These are phyloP conservation scores for Pleomassaria siparia DNA, from an alignment of 2,329 filamentous ascomycete genomes.

Conservation along the genomic window DNA sequence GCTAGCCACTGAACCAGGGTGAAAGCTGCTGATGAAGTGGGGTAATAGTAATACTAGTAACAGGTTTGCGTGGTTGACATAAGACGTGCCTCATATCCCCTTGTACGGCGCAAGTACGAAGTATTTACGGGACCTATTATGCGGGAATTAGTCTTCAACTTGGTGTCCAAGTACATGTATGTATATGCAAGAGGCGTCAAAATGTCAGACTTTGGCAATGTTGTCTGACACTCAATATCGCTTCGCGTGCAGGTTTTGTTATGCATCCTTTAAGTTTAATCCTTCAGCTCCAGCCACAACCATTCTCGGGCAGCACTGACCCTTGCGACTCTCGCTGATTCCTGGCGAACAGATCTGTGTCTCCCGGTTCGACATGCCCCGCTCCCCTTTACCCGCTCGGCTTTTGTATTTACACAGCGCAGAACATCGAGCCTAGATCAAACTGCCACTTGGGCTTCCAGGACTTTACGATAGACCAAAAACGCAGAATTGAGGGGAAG, in stretches of 20 bases:
- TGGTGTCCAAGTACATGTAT: no score
- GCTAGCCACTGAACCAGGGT: neutral
- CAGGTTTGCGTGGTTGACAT: neutral
- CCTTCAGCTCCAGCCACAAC: neutral
- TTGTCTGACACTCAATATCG: neutral
- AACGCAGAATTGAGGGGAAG: conserved; percentile 15
- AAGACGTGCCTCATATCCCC: neutral
- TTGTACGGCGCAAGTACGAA: no score
- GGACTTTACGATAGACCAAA: neutral
- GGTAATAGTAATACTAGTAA: neutral
- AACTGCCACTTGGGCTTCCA: conserved; percentile 3
- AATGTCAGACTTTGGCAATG: neutral
- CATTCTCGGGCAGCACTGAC: neutral
- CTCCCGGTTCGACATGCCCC: conserved; percentile 6
- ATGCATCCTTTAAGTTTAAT: neutral
- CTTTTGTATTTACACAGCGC: conserved; percentile 7
- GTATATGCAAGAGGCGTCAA: neutral
- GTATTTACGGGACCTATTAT: neutral
- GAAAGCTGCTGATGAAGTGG: neutral
- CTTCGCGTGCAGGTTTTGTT: neutral
- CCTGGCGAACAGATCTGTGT: conserved; percentile 1
- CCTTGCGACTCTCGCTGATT: neutral
- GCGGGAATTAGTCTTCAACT: neutral
- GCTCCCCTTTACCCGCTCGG: conserved; percentile 11
- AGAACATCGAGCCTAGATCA: conserved; percentile 12